Base-by-base conservation (phyloP, 176 grass and related monocot species). In the Triticum monococcum region DNA sequence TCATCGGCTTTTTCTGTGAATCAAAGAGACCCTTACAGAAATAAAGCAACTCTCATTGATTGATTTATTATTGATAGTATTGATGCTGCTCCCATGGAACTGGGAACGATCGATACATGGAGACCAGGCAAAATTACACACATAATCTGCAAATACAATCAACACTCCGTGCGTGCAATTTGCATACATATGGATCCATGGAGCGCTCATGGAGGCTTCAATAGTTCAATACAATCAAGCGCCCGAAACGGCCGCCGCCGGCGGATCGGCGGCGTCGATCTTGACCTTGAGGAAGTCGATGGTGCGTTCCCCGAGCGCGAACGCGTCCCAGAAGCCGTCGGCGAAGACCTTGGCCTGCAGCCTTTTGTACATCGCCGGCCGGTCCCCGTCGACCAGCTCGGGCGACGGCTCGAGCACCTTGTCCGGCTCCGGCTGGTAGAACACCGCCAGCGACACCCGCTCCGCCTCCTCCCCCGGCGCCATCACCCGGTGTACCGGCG, bases 361-460 rank as follows among this genome's bases (percentile, higher is more conserved):
- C 64, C 12, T 18, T 37, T 1, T 89, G 77, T 94, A 94, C 72
- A 79, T 12, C 9, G 84, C 74, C 25, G 89, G 92, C 0, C 54
- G 11, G 1, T 36, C 22, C 24, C 37, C 70, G 16, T 6, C 81
- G 23, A 94, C 87, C 1, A 94, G 78, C 81, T 87, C 84, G 8
- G 84, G 77, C 0, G 46, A 85, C 12, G 92, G 87, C 70, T 17
- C 56, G 1, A 94, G 82, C 3, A 73, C 50, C 43, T 1, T 65
- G 5, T 91, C 18, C 62, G 81, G 70, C 82, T 94, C 84, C 8
- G 82, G 88, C 70, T 87, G 85, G 74, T 88, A 88, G 60, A 93
- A 93, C 40, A 88, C 10, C 31, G 71, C 88, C 8, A 88, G 36
- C 69, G 91, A 79, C 70, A 88, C 81, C 56, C 91, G 43, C 77